phyloP scores from a whole-genome alignment of 2,329 filamentous ascomycete genomes.

The Thielaviopsis populi region DNA sequence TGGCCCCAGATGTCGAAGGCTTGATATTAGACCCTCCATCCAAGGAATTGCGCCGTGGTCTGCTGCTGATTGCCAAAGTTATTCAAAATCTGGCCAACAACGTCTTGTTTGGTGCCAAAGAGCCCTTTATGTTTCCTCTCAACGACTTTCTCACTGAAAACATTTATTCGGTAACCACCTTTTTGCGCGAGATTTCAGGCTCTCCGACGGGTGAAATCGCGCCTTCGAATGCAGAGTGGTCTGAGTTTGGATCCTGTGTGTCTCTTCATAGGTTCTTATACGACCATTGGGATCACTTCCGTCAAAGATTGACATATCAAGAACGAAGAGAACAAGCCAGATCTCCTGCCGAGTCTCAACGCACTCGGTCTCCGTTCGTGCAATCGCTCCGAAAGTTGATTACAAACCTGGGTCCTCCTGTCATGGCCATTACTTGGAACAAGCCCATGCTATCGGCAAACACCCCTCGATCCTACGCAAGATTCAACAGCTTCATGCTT shows the following conservation, averaged over 20 bases:
- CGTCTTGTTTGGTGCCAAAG: constrained; percentile 55
- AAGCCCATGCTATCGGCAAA: constrained; percentile 50
- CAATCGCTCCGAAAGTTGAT: constrained; percentile 48
- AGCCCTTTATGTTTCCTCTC: constrained; percentile 56
- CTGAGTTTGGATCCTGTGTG: constrained; percentile 58
- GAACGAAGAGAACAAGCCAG: constrained; percentile 43
- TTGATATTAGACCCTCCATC: constrained; percentile 46
- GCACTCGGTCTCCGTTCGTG: constrained; percentile 40
- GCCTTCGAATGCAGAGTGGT: constrained; percentile 33
- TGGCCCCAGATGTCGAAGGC: constrained; percentile 52
- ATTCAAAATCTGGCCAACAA: constrained; percentile 60
- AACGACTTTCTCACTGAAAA: constrained; percentile 55
- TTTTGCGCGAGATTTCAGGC: constrained; percentile 51
- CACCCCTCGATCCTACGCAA: constrained; percentile 47
- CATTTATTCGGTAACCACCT: constrained; percentile 51
- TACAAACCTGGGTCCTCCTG: constrained; percentile 50
- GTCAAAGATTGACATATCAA: constrained; percentile 46
- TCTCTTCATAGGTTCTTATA: constrained; percentile 54
- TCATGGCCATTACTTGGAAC: constrained; percentile 55
- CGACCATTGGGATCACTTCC: constrained; percentile 56
- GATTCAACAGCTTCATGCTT: constrained; percentile 60
- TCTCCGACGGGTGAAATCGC: constrained; percentile 33
- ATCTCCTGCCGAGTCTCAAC: constrained; percentile 37
- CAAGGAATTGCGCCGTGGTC: constrained; percentile 53
- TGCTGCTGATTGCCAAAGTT: constrained; percentile 55